Evolutionary conservation across 2,329 filamentous ascomycete genomes (phyloP).

Genomic region (Aspergillus quadricinctus): DNA sequence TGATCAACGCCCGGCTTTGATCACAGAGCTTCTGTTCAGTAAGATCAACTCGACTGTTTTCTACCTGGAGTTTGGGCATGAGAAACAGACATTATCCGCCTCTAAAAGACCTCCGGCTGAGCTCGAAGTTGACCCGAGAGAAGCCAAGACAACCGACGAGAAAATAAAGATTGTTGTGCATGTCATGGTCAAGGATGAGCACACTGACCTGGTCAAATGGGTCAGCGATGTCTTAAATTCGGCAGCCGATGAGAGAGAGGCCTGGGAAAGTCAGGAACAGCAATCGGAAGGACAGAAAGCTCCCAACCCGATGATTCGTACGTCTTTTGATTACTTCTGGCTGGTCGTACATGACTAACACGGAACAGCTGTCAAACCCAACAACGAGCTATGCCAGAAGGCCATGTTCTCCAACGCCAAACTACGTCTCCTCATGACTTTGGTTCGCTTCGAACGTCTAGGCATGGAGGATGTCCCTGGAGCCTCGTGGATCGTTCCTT

Average conservation of each 20-base stretch:
- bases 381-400: slow-evolving; percentile 61
- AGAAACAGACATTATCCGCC: slow-evolving; percentile 67
- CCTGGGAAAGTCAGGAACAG: slow-evolving; percentile 68
- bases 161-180: slow-evolving; percentile 78
- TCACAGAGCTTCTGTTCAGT: slow-evolving; percentile 91
- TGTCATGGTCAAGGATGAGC: slow-evolving; percentile 73
- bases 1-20: slow-evolving; percentile 74
- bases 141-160: slow-evolving; percentile 58
- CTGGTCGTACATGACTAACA: background rate
- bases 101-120: slow-evolving; percentile 70
- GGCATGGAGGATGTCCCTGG: slow-evolving; percentile 68
- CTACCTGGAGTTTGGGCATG: slow-evolving; percentile 86
- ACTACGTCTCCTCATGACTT: slow-evolving; percentile 75
- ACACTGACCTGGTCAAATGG: slow-evolving; percentile 75
- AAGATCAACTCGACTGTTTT: slow-evolving; percentile 79
- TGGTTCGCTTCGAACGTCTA: slow-evolving; percentile 65
- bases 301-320: slow-evolving; percentile 42
- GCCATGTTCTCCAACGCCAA: slow-evolving; percentile 88
- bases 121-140: slow-evolving; percentile 71
- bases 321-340: slow-evolving; percentile 24
- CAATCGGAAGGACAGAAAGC: slow-evolving; percentile 24
- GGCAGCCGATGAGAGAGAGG: slow-evolving; percentile 67
- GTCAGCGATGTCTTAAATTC: slow-evolving; percentile 65
- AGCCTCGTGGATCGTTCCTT: slow-evolving; percentile 73
- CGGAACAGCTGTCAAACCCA: slow-evolving; percentile 55